Evolutionary conservation across 23 red algal genomes (phyloP), one percentile per base, ranked within the genome.

Genomic region (Gracilariopsis chorda): DNA sequence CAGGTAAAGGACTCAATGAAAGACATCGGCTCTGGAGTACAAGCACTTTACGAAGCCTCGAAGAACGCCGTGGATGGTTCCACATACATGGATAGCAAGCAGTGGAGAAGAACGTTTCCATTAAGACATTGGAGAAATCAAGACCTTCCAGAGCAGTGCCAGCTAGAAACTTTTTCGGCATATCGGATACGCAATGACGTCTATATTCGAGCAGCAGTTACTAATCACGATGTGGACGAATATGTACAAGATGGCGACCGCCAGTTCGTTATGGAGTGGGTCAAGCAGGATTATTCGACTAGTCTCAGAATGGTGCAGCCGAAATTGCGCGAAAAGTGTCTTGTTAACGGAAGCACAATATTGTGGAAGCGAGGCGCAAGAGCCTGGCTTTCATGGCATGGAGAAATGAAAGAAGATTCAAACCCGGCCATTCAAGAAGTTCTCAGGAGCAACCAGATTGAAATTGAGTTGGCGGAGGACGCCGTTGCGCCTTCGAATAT

Each of bases 251-350:
- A 62, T 56, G 21, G 30, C 6, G 25, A 64, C 39, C 79, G 79
- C 37, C 79, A 83, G 37, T 63, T 64, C 62, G 53, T 83, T 23
- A 83, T 65, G 43, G 79, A 83, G 47, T 83, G 51, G 51, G 57
- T 83, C 34, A 47, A 47, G 40, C 35, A 48, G 3, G 57, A 60
- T 42, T 83, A 34, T 42, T 46, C 43, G n/a, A 47, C 39, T 21
- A 83, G 73, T 21, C 43, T 78, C 10, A 49, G 33, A 48, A 65
- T 63, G 51, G 12, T 64, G 21, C 79, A 63, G 51, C n/a, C 51
- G 16, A 48, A 5, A 1, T 39, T 61, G 19, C 11, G 12, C 35
- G 10, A 64, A 1, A 20, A 51, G 16, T 20, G 23, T 21, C 17
- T 41, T 48, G 53, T 61, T 16, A 43, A 83, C 14, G 43, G 39